A percentile compares a stretch with the other conserved stretches of the same genome.
Evolutionary conservation across 176 grass and related monocot genomes (phyloP).

Genomic region (Hordeum vulgare): MorexV3_pseudomolecules_assembly NC_058524.1:66577496-66577995

Average conservation of each 20-base stretch:
- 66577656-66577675: slow-evolving; percentile 38
- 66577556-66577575: not conserved
- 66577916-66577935: slow-evolving; percentile 19
- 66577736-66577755: slow-evolving; percentile 33
- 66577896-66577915: slow-evolving; percentile 2
- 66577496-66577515: not conserved
- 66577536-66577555: not conserved
- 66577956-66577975: slow-evolving; percentile 14
- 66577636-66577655: not conserved
- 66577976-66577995: slow-evolving; percentile 24
- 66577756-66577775: slow-evolving; percentile 29
- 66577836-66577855: not conserved
- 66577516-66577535: not conserved
- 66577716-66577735: slow-evolving; percentile 42
- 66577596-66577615: not conserved
- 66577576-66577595: not conserved
- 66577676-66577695: slow-evolving; percentile 51
- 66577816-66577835: not conserved
- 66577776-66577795: slow-evolving; percentile 33
- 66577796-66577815: slow-evolving; percentile 27
- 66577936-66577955: slow-evolving; percentile 30
- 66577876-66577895: not conserved
- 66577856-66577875: not conserved
- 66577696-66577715: slow-evolving; percentile 58
- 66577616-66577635: not conserved